Conservation (phyloP, 768 basidiomycete species). For the Boletus barrowsii region DNA sequence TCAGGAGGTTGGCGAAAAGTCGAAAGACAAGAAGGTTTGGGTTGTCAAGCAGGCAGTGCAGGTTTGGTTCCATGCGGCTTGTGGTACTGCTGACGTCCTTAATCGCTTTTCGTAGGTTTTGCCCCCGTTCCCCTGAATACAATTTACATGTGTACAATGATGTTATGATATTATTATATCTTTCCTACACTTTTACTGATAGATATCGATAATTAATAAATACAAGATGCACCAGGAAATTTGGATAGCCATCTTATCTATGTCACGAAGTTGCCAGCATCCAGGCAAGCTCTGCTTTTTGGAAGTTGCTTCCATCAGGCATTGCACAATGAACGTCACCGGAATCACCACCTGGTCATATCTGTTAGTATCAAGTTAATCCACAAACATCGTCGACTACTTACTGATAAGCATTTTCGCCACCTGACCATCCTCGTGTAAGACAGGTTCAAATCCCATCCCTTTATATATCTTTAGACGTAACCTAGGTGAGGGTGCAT, state of each 20-base stretch:
- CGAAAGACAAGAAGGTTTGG: constrained; percentile 73
- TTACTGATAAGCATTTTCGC: constrained; percentile 67
- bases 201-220: neutral
- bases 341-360: constrained; percentile 41
- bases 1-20: constrained; percentile 72
- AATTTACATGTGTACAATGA: neutral
- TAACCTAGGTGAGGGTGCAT: constrained; percentile 40
- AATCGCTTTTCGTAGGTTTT: constrained; percentile 7
- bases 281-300: constrained; percentile 36
- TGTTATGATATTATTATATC: constrained; percentile 8
- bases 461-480: constrained; percentile 67
- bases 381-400: constrained; percentile 26
- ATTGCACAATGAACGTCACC: constrained; percentile 38
- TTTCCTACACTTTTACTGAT: neutral
- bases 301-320: constrained; percentile 27
- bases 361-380: neutral
- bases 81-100: neutral
- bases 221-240: neutral
- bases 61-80: neutral
- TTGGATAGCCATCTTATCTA: neutral
- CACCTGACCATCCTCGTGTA: constrained; percentile 48
- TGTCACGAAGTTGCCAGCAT: constrained; percentile 33
- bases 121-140: constrained; percentile 6
- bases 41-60: constrained; percentile 44
- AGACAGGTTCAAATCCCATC: constrained; percentile 67